Conservation (phyloP, 73 alveolate genomes). For the Paraurostyla sp. region DNA sequence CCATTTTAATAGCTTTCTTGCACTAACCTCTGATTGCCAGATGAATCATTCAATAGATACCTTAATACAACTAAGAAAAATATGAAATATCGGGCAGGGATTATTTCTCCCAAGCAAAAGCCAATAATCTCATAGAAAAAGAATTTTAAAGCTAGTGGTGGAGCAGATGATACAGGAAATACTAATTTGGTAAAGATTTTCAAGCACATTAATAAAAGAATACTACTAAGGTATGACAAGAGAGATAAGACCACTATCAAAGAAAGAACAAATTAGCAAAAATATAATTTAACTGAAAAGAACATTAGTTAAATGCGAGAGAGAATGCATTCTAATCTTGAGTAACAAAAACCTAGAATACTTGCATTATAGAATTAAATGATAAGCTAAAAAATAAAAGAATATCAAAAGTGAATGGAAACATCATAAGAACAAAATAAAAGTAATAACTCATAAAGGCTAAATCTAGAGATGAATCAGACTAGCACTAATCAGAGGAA, state of each 20-base stretch:
- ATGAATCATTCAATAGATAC: neutral
- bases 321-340: no score
- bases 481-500: no score
- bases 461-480: no score
- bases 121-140: no score
- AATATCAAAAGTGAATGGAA: neutral
- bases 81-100: no score
- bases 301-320: no score
- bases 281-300: no score
- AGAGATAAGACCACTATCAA: neutral
- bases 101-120: no score
- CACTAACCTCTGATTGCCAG: slow-evolving; percentile 13
- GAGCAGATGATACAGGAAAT: neutral
- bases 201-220: neutral
- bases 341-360: neutral
- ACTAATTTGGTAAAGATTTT: neutral
- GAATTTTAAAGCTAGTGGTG: no score
- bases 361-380: neutral
- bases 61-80: neutral
- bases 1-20: neutral
- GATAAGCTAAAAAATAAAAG: neutral
- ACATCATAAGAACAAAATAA: neutral
- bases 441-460: no score
- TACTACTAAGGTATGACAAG: neutral
- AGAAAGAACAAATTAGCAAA: neutral